Base-by-base conservation (phyloP, 2,329 filamentous ascomycete species). In the Penicillium polonicum region DNA sequence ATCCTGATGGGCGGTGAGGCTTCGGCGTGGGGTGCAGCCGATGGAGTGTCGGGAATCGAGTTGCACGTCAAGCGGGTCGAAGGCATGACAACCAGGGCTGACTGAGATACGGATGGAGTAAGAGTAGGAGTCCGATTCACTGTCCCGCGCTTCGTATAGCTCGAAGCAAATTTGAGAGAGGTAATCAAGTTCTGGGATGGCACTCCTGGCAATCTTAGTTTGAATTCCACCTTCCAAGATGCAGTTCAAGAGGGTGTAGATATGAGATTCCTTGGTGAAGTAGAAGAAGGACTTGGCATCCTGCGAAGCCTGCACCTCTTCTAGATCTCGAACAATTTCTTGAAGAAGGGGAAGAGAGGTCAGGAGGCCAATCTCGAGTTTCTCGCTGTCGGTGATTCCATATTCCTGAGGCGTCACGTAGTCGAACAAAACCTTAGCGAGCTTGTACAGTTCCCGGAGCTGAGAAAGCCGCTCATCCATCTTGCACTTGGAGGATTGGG, bases 371-470 rank as follows among this genome's bases (percentile, higher is more conserved):
- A 99, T 99, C 73, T 99, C 94, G n/a, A 99, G 84, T 80, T 99
- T 99, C 77, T 99, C 94, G 58, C 87, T 88, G 70, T 97, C 90
- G 4, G 90, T 91, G 65, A 99, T 99, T 53, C 94, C 94, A 70
- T 99, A 99, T 75, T 99, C 94, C 70, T 99, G 94, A 1, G 94
- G 94, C 54, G 94, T 96, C 68, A 99, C 96, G 73, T 97, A 99
- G 76, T 99, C 94, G 70, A 99, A 99, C 15, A 99, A 79, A 13
- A 97, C 88, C 76, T 99, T 99, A 56, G 91, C 91, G 46, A 97
- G 82, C 66, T 91, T 91, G 76, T 97, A 99, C 55, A 99, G 81
- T 74, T 99, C 92, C 61, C 94, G 87, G 43, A 99, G 82, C 60
- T 94, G 94, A 65, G 92, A 89, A 13, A 97, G 87, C 6, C 92